These are phyloP conservation scores for Didymella keratinophila DNA, from an alignment of 2,329 filamentous ascomycete species.

Conservation along the genomic window DNA sequence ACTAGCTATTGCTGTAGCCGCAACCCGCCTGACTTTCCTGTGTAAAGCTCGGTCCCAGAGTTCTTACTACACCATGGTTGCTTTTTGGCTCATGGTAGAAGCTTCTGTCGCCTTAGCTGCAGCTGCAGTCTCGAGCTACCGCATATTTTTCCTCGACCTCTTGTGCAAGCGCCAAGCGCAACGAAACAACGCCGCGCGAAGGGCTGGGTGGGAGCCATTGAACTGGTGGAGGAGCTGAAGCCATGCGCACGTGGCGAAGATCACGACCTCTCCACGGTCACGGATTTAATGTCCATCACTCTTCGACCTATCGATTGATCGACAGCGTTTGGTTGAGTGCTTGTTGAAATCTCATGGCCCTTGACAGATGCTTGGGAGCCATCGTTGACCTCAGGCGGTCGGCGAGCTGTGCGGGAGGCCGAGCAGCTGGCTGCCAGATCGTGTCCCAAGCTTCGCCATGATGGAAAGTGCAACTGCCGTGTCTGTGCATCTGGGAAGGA, in stretches of 20 bases:
- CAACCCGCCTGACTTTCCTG: slow-evolving; percentile 2
- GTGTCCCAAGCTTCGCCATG: neutral
- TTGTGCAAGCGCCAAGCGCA: slow-evolving; percentile 6
- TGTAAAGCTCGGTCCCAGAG: neutral
- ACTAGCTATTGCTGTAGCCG: slow-evolving; percentile 10
- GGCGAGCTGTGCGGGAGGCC: neutral
- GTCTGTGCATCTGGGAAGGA: slow-evolving; percentile 12
- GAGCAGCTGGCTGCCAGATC: neutral
- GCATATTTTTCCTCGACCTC: slow-evolving; percentile 18
- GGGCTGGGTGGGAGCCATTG: neutral
- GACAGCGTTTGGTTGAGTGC: neutral
- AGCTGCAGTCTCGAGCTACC: slow-evolving; percentile 27
- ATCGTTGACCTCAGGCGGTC: neutral
- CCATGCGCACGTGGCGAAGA: slow-evolving; percentile 13
- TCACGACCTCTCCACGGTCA: neutral
- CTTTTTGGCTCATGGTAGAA: slow-evolving; percentile 27
- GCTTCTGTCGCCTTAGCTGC: slow-evolving; percentile 20
- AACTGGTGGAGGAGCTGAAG: slow-evolving; percentile 5
- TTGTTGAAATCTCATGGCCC: neutral
- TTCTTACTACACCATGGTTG: slow-evolving; percentile 12
- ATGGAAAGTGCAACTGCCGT: neutral
- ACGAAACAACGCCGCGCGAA: neutral
- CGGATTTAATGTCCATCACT: neutral
- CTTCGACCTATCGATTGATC: slow-evolving; percentile 3
- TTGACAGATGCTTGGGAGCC: neutral